Conservation (phyloP, 2,329 filamentous ascomycete species). For the Epichloe scottii region DNA sequence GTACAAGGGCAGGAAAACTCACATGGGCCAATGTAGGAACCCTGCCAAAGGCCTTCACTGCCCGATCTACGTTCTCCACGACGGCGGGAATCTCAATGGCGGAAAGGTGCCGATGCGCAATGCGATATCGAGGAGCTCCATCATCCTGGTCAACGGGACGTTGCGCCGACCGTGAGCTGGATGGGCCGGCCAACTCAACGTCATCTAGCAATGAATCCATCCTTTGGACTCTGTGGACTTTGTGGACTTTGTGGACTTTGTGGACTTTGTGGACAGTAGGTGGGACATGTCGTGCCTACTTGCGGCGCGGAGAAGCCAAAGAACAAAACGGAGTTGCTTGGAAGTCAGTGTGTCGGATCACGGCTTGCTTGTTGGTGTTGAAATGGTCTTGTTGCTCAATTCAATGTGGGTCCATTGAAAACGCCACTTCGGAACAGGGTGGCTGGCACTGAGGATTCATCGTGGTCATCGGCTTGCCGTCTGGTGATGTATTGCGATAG, state of each 20-base stretch:
- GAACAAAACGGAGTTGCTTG: too few relatives aligned
- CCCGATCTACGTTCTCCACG: constrained; percentile 30
- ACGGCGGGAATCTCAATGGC: constrained; percentile 32
- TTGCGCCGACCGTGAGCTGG: background rate
- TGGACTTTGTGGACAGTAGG: background rate
- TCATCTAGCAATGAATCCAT: constrained; percentile 1
- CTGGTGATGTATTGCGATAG: too few relatives aligned
- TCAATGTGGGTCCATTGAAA: background rate
- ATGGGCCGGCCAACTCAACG: constrained; percentile 1
- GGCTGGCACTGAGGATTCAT: too few relatives aligned
- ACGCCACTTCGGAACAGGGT: background rate
- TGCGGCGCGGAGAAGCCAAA: background rate
- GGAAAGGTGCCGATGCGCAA: constrained; percentile 22
- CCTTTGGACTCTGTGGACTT: background rate
- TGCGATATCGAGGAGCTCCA: constrained; percentile 21
- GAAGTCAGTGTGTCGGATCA: background rate
- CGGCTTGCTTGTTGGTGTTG: too few relatives aligned
- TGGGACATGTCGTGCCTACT: background rate
- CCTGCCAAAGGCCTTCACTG: constrained; percentile 29
- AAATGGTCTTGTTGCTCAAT: too few relatives aligned
- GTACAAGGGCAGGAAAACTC: constrained; percentile 7
- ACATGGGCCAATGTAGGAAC: constrained; percentile 26
- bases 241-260: too few relatives aligned
- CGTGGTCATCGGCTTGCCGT: background rate
- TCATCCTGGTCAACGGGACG: constrained; percentile 6